Evolutionary conservation across 2,329 filamentous ascomycete genomes (phyloP), one percentile per base, ranked within the genome.

Genomic region (Fusarium aywerte): DNA sequence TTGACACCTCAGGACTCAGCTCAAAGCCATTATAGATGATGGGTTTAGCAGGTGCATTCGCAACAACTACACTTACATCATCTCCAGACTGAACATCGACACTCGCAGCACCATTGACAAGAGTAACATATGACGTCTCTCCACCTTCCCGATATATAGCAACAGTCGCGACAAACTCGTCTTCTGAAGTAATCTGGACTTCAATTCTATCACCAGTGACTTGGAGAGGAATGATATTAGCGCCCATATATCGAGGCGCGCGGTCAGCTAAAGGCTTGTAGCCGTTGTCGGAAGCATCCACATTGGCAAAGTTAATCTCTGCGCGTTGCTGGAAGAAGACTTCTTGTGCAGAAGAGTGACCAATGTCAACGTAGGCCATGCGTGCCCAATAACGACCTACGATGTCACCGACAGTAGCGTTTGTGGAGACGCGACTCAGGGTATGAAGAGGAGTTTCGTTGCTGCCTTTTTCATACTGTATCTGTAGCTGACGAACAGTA

Each of bases 281-380:
- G 5, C 76, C 79, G 21, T 57, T 73, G 5, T 77, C 76, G 9
- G 64, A 53, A 4, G 74, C 63, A 54, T 83, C 79, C 12, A 84
- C 72, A 63, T 81, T 82, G 52, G 76, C 76, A 36, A 80, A 83
- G 68, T 80, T 81, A 51, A 83, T 67, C 16, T 62, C 63, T 4
- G 64, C 62, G 12, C 77, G 75, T 64, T 81, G 75, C 29, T 58
- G 58, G 4, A 76, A 67, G 73, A 82, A 84, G 38, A 76, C 58
- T 1, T 76, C 68, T 20, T 79, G 76, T 1, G 80, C 81, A 9
- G 77, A 77, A 1, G 75, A 58, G 65, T 85, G 81, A 13, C 80
- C 82, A 31, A 85, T 83, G 40, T 85, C 83, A 12, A 81, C 81
- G 62, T 81, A 83, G 6, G 83, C 83, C 83, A 85, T 85, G 59